Percentiles rank a stretch among this genome's conserved stretches.
These are phyloP conservation scores for Tricholomella constricta DNA, from an alignment of 768 basidiomycete species.

Conservation along the genomic window DNA sequence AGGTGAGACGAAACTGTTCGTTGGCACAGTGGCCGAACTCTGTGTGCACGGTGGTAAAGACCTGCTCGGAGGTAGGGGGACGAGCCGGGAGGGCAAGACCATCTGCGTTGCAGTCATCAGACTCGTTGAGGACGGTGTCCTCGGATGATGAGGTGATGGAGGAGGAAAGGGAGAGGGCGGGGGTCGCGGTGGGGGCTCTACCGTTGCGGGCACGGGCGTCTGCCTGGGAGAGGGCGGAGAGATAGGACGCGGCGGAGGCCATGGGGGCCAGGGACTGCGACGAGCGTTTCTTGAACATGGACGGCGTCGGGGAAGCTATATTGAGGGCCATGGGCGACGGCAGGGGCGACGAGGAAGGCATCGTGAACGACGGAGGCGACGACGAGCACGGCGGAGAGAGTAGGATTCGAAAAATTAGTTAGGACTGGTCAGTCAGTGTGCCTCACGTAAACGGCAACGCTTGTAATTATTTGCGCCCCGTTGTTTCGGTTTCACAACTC, in stretches of 20 bases:
- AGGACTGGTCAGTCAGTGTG: no score
- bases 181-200: slow-evolving; percentile 60
- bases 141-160: slow-evolving; percentile 70
- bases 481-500: not conserved
- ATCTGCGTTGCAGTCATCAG: slow-evolving; percentile 50
- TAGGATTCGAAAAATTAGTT: not conserved
- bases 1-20: slow-evolving; percentile 68
- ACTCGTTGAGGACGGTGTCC: slow-evolving; percentile 62
- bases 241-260: slow-evolving; percentile 45
- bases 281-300: slow-evolving; percentile 63
- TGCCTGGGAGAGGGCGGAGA: slow-evolving; percentile 46
- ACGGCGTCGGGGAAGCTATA: slow-evolving; percentile 49
- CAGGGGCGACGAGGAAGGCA: slow-evolving; percentile 25
- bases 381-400: not conserved
- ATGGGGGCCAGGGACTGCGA: slow-evolving; percentile 29
- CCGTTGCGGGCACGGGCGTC: slow-evolving; percentile 65
- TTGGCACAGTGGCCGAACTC: slow-evolving; percentile 94
- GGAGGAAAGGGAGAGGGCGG: slow-evolving; percentile 74
- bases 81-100: slow-evolving; percentile 59
- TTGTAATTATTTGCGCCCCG: no score
- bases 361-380: slow-evolving; percentile 2
- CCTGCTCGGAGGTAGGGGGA: slow-evolving; percentile 82
- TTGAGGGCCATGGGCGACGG: slow-evolving; percentile 69
- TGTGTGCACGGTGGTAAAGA: slow-evolving; percentile 77
- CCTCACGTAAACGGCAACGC: no score